Percentiles rank a stretch among this genome's conserved stretches.
Evolutionary conservation across 2,329 filamentous ascomycete genomes (phyloP).

Genomic region (Penicillium sp.): DNA sequence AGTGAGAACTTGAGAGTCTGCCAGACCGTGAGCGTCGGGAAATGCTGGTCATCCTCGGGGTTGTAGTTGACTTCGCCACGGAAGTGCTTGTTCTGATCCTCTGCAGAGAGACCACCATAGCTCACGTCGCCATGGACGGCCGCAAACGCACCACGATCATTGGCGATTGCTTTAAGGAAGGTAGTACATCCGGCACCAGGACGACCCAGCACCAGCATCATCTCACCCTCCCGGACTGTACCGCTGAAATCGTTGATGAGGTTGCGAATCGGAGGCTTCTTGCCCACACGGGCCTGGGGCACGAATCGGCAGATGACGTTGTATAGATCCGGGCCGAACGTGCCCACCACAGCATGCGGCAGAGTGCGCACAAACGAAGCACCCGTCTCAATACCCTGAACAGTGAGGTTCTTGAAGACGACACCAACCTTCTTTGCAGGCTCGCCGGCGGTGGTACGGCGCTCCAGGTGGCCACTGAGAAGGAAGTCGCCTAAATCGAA

Average conservation of each 20-base stretch:
- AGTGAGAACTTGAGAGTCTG: constrained; percentile 74
- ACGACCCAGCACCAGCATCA: constrained; percentile 67
- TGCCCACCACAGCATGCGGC: constrained; percentile 70
- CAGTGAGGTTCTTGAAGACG: constrained; percentile 71
- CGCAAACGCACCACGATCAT: constrained; percentile 65
- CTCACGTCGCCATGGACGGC: constrained; percentile 66
- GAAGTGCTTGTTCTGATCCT: constrained; percentile 66
- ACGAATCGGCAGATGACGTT: constrained; percentile 57
- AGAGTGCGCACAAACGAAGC: constrained; percentile 69
- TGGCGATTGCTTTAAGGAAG: constrained; percentile 72
- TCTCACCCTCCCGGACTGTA: constrained; percentile 60
- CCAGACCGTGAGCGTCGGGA: constrained; percentile 71
- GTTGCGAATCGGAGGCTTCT: constrained; percentile 50
- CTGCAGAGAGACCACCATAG: constrained; percentile 69
- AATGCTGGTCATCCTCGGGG: constrained; percentile 72
- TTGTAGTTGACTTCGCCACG: constrained; percentile 77
- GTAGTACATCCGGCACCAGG: constrained; percentile 75
- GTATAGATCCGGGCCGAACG: constrained; percentile 78
- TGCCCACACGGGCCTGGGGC: constrained; percentile 50
- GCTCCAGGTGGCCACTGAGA: constrained; percentile 72
- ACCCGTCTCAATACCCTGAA: constrained; percentile 67
- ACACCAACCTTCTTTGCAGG: constrained; percentile 77
- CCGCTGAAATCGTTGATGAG: constrained; percentile 68
- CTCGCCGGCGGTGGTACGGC: constrained; percentile 59
- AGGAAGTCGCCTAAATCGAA: constrained; percentile 71